These are phyloP conservation scores for Tricholoma hemisulphureum DNA, from an alignment of 768 basidiomycete genomes.

Conservation along the genomic window DNA sequence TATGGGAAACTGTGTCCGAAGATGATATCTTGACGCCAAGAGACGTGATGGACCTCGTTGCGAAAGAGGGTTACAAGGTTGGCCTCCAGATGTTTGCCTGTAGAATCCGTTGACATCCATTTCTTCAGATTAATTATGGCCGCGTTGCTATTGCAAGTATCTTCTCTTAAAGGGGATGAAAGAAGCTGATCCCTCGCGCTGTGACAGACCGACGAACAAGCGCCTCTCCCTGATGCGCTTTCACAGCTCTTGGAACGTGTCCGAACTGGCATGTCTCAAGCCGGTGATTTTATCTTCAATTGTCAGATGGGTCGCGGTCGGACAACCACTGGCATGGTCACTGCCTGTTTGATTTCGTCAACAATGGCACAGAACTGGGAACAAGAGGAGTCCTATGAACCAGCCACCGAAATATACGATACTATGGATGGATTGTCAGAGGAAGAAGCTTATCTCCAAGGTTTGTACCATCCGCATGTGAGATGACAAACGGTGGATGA, in stretches of 20 bases:
- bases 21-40: constrained; percentile 85
- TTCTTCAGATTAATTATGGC: constrained; percentile 71
- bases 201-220: constrained; percentile 89
- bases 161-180: background rate
- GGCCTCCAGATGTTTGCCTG: constrained; percentile 13
- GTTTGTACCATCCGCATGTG: constrained; percentile 33
- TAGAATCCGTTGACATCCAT: background rate
- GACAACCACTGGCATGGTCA: constrained; percentile 96
- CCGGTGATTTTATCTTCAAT: constrained; percentile 87
- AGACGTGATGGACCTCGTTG: constrained; percentile 76
- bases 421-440: constrained; percentile 81
- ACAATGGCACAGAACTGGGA: constrained; percentile 53
- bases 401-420: constrained; percentile 50
- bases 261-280: constrained; percentile 49
- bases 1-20: constrained; percentile 87
- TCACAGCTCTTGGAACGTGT: constrained; percentile 77
- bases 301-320: constrained; percentile 94
- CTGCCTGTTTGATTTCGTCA: constrained; percentile 82
- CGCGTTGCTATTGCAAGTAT: constrained; percentile 83
- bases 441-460: constrained; percentile 86
- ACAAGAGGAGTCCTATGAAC: constrained; percentile 39
- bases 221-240: constrained; percentile 86
- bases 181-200: constrained; percentile 5
- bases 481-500: background rate
- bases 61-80: constrained; percentile 75